Base-by-base conservation (phyloP, 176 grass and related monocot genomes). In the Oryza glumipatula region DNA sequence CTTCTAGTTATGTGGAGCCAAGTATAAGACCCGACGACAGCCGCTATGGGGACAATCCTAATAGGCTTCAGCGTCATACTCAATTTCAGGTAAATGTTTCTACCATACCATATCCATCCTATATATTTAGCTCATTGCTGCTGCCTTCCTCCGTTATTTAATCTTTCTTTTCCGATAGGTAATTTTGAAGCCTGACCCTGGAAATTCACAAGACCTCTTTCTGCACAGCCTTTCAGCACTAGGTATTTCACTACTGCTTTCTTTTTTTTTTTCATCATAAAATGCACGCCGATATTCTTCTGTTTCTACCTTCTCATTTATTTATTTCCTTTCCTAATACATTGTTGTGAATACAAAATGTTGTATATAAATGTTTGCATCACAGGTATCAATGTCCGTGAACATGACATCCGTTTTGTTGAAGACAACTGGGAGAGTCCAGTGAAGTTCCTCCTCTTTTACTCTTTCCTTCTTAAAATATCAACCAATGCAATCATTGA, bases 341-440 rank as follows among this genome's bases (percentile, higher is more conserved):
- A 21, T 81, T 88, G 72, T 76, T 41, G 6, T 83, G 65, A 80
- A 58, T n/a, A 58, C 5, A 21, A 52, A 10, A 17, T 52, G 15
- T 6, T n/a, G 51, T 65, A 88, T 72, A 3, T 32, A 32, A 32
- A 32, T 72, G n/a, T 76, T 82, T 81, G 28, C 19, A 19, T 76
- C 13, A 64, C 78, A 94, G 93, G 93, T 80, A 94, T 94, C 76
- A 88, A 98, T 85, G 80, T 98, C 38, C 17, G 41, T 75, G 89
- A 94, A 30, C 96, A 98, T 83, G 96, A 98, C 76, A 94, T 98
- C 85, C 96, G 93, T 65, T 98, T 95, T 81, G 96, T 98, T 33
- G 96, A 98, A 17, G 93, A 98, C 73, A 98, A 98, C 48, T 95
- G 93, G 96, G 96, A 98, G 89, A 98, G 96, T 82, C 96, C 96